Conservation (phyloP, 2,329 filamentous ascomycete genomes). For the Colletotrichum abscissum region DNA sequence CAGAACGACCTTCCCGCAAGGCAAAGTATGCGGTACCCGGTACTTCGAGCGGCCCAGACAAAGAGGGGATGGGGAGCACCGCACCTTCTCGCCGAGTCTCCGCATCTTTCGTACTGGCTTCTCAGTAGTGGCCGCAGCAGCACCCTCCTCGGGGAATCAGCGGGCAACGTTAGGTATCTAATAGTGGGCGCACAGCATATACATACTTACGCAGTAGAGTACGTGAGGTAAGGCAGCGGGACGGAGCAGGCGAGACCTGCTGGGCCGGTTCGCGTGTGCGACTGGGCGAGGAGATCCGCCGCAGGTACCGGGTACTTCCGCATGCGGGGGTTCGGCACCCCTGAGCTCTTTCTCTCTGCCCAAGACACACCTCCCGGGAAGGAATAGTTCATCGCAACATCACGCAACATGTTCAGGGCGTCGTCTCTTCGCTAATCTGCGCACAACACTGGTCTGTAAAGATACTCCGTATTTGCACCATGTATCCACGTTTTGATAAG, state of each 20-base stretch:
- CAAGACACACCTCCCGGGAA: slow-evolving; percentile 31
- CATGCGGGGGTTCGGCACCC: slow-evolving; percentile 26
- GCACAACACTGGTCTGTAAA: background rate
- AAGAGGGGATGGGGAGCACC: background rate
- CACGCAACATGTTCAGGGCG: slow-evolving; percentile 16
- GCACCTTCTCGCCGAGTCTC: background rate
- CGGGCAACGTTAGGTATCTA: too few relatives aligned
- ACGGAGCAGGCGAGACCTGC: background rate
- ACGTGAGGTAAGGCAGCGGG: too few relatives aligned
- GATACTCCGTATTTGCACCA: background rate
- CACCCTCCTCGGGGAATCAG: too few relatives aligned
- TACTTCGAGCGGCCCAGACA: background rate
- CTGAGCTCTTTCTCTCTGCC: slow-evolving; percentile 25
- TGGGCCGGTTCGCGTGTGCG: background rate
- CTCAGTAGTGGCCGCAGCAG: too few relatives aligned
- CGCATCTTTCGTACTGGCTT: too few relatives aligned
- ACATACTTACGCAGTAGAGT: too few relatives aligned
- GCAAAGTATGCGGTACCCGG: slow-evolving; percentile 11
- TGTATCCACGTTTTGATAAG: too few relatives aligned
- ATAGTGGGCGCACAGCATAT: too few relatives aligned
- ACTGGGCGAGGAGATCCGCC: background rate
- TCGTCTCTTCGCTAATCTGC: slow-evolving; percentile 17
- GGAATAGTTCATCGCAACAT: slow-evolving; percentile 27
- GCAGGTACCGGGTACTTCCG: slow-evolving; percentile 24
- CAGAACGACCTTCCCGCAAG: background rate